Base-by-base conservation (phyloP, 148 eudicot genomes). In the Oxyria digyna region DNA sequence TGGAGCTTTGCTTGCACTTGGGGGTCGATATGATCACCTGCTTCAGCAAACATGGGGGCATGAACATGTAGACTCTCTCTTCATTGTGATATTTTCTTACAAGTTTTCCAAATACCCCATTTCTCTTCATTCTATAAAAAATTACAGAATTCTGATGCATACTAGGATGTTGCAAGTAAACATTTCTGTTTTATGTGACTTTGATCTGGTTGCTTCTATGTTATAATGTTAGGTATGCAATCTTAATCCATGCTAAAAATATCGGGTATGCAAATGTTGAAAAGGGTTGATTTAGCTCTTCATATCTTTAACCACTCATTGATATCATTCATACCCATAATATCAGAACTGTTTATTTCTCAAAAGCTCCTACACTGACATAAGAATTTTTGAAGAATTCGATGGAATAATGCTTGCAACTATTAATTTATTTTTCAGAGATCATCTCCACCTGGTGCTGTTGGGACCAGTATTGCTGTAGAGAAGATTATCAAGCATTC, bases 381-480 rank as follows among this genome's bases (percentile, higher is more conserved):
- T 35, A 0, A 4, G 41, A 38, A 38, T 38, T 4, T 38, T 38
- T 5, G 3, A 38, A 38, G 9, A 38, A 38, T 4, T 3, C 8
- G 41, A 3, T 2, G 41, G 8, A 38, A 1, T 4, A 38, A 38
- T 38, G 41, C 7, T 38, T 38, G 4, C 41, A 38, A 38, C 41
- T 10, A 38, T 45, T 45, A 20, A 45, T 45, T 45, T 45, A 45
- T 9, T 78, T 78, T 65, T 72, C 86, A 94, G 97, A 90, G 81
- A 81, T 88, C 97, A 77, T 81, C 81, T 76, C 90, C 91, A 18
- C 95, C 97, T 64, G 90, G 92, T 64, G 97, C 95, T 68, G 97
- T 90, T 74, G 98, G 98, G 74, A 81, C 78, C 43, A 90, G 98
- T 80, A 77, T 94, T 67, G 98, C 98, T 43, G 78, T 94, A 37